Evolutionary conservation across 495 filamentous ascomycete genomes (phyloP).

Genomic region (Talaromyces trachyspermus): DNA sequence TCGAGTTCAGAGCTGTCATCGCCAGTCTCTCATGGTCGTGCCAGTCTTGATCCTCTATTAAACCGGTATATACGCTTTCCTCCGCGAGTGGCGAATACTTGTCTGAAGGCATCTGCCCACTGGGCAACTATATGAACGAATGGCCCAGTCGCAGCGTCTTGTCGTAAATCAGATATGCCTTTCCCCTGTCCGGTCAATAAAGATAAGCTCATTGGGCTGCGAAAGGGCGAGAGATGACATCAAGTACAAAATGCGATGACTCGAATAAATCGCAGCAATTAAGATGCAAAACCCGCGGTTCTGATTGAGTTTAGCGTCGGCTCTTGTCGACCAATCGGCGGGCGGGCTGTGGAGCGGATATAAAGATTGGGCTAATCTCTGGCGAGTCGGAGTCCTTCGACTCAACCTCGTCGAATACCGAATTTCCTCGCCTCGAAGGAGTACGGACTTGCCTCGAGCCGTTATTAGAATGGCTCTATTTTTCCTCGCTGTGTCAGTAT

Average conservation of each 20-base stretch:
- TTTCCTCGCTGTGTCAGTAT: not conserved
- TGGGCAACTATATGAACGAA: too few relatives aligned
- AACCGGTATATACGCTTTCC: not conserved
- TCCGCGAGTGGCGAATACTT: constrained; percentile 6
- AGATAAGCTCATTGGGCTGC: not conserved
- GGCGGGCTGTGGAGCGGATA: not conserved
- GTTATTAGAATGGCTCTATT: too few relatives aligned
- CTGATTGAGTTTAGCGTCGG: not conserved
- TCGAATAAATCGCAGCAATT: not conserved
- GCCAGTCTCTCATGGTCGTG: constrained; percentile 4
- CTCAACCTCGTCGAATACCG: not conserved
- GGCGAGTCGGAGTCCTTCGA: not conserved
- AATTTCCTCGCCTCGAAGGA: too few relatives aligned
- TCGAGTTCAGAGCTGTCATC: constrained; percentile 3
- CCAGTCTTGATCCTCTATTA: constrained; percentile 2
- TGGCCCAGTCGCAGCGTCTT: too few relatives aligned
- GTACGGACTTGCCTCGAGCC: too few relatives aligned
- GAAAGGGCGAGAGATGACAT: not conserved
- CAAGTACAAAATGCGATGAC: not conserved
- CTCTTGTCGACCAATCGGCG: not conserved
- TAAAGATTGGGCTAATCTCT: not conserved
- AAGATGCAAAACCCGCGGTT: too few relatives aligned
- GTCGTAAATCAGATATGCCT: too few relatives aligned
- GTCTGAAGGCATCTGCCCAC: not conserved
- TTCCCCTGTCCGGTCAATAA: too few relatives aligned